Evolutionary conservation across 2,329 filamentous ascomycete species (phyloP).

Genomic region (Magnaporthiopsis rhizophila): DNA sequence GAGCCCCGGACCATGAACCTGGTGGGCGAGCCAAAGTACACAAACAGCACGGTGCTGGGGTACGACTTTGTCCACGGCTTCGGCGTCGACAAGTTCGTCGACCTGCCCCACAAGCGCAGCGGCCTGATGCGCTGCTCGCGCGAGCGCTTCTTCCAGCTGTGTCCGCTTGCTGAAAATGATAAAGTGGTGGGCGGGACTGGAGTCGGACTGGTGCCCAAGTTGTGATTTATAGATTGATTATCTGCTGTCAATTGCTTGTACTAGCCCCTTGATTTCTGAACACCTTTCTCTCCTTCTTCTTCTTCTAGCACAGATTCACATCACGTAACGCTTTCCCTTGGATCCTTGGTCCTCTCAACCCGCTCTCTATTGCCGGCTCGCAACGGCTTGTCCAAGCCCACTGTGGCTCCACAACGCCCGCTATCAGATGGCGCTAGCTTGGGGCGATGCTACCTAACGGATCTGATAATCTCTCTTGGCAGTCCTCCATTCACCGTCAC

Average conservation of each 20-base stretch:
- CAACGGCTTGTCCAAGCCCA: neutral
- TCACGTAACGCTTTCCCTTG: too few species aligned
- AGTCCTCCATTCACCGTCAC: neutral
- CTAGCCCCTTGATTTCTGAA: neutral
- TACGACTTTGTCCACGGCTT: slow-evolving; percentile 72
- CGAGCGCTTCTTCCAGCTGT: slow-evolving; percentile 57
- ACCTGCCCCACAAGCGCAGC: slow-evolving; percentile 64
- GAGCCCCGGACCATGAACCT: slow-evolving; percentile 49
- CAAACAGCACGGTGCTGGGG: slow-evolving; percentile 60
- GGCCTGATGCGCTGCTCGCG: slow-evolving; percentile 57
- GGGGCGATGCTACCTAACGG: neutral
- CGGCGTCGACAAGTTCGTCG: slow-evolving; percentile 63
- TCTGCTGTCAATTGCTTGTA: neutral
- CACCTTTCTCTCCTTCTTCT: too few species aligned
- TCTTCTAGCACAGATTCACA: too few species aligned
- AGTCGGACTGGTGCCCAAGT: slow-evolving; percentile 3
- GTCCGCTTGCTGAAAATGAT: slow-evolving; percentile 4
- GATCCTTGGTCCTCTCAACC: too few species aligned
- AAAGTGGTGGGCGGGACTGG: slow-evolving; percentile 6
- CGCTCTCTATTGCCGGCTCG: neutral
- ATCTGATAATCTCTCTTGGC: neutral
- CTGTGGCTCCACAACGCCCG: neutral
- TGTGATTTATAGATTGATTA: neutral
- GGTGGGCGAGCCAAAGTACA: slow-evolving; percentile 65
- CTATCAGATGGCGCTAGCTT: neutral